A percentile compares a stretch with the other conserved stretches of the same genome.
Conservation (phyloP, 75 land plant species). For the Pinus tabuliformis region DNA sequence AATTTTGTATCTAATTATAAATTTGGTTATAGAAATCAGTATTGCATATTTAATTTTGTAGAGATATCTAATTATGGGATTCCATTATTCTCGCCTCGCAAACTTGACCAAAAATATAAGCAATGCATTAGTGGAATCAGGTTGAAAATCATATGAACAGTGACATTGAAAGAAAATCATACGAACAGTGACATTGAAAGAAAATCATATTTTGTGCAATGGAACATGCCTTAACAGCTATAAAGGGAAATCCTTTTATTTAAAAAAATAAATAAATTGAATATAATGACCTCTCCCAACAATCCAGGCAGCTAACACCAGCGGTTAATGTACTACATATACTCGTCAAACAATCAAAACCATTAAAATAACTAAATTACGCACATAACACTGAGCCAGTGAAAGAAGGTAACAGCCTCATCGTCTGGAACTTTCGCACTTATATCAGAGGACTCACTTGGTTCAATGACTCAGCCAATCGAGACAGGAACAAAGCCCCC, state of each 20-base stretch:
- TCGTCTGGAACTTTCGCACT: not conserved
- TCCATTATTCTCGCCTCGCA: not conserved
- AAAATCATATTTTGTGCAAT: not conserved
- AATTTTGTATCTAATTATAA: too few relatives aligned
- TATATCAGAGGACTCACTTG: not conserved
- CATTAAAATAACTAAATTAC: not conserved
- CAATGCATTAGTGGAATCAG: not conserved
- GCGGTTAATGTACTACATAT: not conserved
- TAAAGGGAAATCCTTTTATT: too few relatives aligned
- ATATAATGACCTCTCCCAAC: not conserved
- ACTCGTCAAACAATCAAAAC: slow-evolving; percentile 2
- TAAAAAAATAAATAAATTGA: not conserved
- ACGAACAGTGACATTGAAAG: not conserved
- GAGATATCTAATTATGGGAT: too few relatives aligned
- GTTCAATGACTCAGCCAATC: slow-evolving; percentile 52
- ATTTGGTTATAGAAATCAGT: too few relatives aligned
- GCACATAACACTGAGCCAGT: not conserved
- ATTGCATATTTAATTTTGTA: too few relatives aligned
- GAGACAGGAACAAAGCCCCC: slow-evolving; percentile 75
- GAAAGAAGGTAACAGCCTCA: not conserved
- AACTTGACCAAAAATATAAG: not conserved
- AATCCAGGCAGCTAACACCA: not conserved
- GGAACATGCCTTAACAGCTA: too few relatives aligned
- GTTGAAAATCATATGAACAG: not conserved
- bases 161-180: not conserved